These are phyloP conservation scores for Phyllosticta capitalensis DNA, from an alignment of 2,329 filamentous ascomycete species.

Conservation along the genomic window DNA sequence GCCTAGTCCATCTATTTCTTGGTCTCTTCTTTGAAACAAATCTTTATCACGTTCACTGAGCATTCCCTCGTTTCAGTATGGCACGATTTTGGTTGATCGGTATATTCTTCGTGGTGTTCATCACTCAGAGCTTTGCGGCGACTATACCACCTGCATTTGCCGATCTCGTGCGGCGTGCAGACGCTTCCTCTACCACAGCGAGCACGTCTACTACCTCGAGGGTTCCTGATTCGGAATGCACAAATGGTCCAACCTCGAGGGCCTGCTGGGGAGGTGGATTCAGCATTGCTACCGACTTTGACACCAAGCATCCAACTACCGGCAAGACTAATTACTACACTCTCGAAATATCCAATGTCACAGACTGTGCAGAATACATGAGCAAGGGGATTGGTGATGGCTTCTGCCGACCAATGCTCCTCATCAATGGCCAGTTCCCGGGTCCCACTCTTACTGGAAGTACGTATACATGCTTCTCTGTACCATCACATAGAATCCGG, in stretches of 20 bases:
- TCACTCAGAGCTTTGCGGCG: neutral
- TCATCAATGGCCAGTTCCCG: slow-evolving; percentile 50
- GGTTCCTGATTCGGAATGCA: slow-evolving; percentile 27
- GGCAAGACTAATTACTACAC: slow-evolving; percentile 30
- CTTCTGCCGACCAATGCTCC: slow-evolving; percentile 23
- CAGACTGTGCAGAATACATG: slow-evolving; percentile 24
- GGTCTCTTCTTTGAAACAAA: neutral
- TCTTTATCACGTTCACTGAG: neutral
- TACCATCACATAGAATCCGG: slow-evolving; percentile 18
- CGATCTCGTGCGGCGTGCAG: neutral
- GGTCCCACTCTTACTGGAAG: slow-evolving; percentile 54
- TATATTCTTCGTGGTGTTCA: neutral
- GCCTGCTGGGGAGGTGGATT: slow-evolving; percentile 35
- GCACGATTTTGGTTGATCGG: neutral
- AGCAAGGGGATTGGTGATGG: slow-evolving; percentile 16
- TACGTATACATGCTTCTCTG: slow-evolving; percentile 30
- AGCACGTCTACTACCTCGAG: slow-evolving; percentile 7
- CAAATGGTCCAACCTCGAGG: slow-evolving; percentile 30
- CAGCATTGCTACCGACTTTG: slow-evolving; percentile 37
- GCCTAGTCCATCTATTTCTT: neutral
- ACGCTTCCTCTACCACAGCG: neutral
- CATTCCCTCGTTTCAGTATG: neutral
- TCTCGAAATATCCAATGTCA: slow-evolving; percentile 33
- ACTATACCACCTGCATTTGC: neutral
- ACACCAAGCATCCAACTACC: slow-evolving; percentile 32